Evolutionary conservation across 495 filamentous ascomycete species (phyloP).

Genomic region (Neurospora hispaniola): DNA sequence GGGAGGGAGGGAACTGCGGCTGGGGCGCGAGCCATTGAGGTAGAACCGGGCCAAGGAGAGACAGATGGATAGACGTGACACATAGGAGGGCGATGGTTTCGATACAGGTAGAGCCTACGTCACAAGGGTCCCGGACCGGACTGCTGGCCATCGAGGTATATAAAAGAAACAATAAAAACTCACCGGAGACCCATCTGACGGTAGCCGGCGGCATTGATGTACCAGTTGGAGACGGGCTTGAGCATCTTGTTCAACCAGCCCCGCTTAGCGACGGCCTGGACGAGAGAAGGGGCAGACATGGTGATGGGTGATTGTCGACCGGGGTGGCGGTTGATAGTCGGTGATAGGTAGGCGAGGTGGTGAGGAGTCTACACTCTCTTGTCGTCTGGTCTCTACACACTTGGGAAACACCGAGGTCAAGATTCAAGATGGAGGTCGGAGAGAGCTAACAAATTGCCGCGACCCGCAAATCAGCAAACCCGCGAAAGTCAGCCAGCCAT

Average conservation of each 20-base stretch:
- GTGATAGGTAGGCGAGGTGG: slow-evolving; percentile 2
- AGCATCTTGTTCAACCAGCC: slow-evolving; percentile 75
- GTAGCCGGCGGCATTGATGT: slow-evolving; percentile 78
- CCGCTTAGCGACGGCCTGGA: slow-evolving; percentile 62
- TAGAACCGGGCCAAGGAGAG: not conserved
- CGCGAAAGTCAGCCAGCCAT: slow-evolving; percentile 3
- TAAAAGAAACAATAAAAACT: slow-evolving; percentile 16
- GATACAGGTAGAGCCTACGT: not conserved
- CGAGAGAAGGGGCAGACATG: slow-evolving; percentile 66
- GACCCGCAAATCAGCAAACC: not conserved
- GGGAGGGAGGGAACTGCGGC: not conserved
- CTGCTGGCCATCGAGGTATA: not conserved
- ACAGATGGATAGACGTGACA: not conserved
- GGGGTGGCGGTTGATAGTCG: slow-evolving; percentile 8
- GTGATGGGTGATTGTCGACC: slow-evolving; percentile 16
- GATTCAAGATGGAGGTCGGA: not conserved
- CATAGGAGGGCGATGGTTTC: not conserved
- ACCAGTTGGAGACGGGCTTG: slow-evolving; percentile 72
- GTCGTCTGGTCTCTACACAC: not conserved
- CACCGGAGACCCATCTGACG: slow-evolving; percentile 86
- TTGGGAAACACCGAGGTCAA: not conserved
- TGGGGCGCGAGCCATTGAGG: not conserved
- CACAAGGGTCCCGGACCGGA: not conserved
- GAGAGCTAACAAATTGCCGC: not conserved
- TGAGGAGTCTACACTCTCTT: not conserved